A percentile compares a stretch with the other conserved stretches of the same genome.
Conservation (phyloP, 2,329 filamentous ascomycete species). For the Cadophora luteo-olivacea region DNA sequence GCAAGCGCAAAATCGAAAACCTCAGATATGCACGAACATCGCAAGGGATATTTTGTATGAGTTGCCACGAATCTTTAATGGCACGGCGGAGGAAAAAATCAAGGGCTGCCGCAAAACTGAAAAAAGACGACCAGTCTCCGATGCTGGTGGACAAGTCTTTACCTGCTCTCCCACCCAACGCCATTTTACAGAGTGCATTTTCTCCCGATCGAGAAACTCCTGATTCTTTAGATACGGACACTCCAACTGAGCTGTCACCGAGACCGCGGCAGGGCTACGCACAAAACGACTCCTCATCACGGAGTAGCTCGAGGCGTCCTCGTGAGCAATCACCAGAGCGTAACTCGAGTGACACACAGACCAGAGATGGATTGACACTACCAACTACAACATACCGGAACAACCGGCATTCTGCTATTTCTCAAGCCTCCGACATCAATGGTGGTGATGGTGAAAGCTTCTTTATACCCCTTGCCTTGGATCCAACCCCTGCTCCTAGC, state of each 20-base stretch:
- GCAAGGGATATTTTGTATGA: constrained; percentile 99
- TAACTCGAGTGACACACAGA: constrained; percentile 48
- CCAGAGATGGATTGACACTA: constrained; percentile 69
- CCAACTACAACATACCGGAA: constrained; percentile 80
- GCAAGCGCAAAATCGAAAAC: constrained; percentile 98
- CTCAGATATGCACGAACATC: constrained; percentile 96
- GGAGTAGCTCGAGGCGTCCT: constrained; percentile 55
- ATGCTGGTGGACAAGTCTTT: constrained; percentile 89
- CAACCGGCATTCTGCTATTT: constrained; percentile 77
- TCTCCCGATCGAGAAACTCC: constrained; percentile 61
- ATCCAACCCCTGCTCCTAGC: constrained; percentile 65
- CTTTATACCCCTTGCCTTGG: constrained; percentile 77
- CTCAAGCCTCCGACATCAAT: constrained; percentile 51
- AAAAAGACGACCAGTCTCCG: constrained; percentile 67
- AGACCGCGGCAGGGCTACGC: constrained; percentile 59
- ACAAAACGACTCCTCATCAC: constrained; percentile 61
- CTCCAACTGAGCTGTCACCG: constrained; percentile 73
- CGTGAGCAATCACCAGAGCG: constrained; percentile 60
- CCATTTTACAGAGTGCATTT: constrained; percentile 67
- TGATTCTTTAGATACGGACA: constrained; percentile 67
- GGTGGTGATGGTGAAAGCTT: constrained; percentile 61
- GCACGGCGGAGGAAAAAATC: constrained; percentile 87
- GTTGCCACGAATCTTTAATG: constrained; percentile 96
- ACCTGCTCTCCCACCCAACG: constrained; percentile 85
- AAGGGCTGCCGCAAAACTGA: constrained; percentile 68